Base-by-base conservation (phyloP, 805 yeast species). In the Hanseniaspora mollemarum region DNA sequence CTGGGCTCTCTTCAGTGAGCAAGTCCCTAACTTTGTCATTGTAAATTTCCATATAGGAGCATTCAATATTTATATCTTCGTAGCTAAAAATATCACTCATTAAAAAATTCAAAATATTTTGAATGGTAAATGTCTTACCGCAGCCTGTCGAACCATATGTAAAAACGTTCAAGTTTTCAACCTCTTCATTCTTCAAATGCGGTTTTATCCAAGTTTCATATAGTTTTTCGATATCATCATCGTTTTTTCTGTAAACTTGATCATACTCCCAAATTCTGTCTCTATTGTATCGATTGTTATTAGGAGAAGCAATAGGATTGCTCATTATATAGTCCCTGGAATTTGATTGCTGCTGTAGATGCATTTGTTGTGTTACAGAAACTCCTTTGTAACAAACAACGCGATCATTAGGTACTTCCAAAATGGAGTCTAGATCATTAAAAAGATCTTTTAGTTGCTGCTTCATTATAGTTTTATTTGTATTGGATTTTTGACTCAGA, bases 91-190 rank as follows among this genome's bases (percentile, higher is more conserved):
- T 67, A 53, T 85, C 94, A 54, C 76, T 71, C 81, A 86, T 79
- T 0, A 95, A 81, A 0, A 80, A 74, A 3, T 39, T 22, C 18
- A 40, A 22, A 12, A 43, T 39, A 0, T 96, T 96, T 61, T 82
- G 76, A 29, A 88, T 83, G 0, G 97, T 88, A 62, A 83, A 87
- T 0, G 96, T 88, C 62, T 88, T 88, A n/a, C 97, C 97, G 64
- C 96, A 88, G 0, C 97, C 97, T 0, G 97, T 88, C 26, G 97
- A 94, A 1, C 97, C 97, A 62, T 88, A 88, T 0, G 97, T 96
- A 69, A 88, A 88, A 0, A 88, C 86, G 0, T 96, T 87, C 5
- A 95, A 81, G 62, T 90, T 87, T 7, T 48, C 41, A 2, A 48
- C 31, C 1, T 2, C 15, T 1, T 18, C 25, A 22, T 40, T 40